Conservation (phyloP, 2,329 filamentous ascomycete species). For the Cadophora sp. region DNA sequence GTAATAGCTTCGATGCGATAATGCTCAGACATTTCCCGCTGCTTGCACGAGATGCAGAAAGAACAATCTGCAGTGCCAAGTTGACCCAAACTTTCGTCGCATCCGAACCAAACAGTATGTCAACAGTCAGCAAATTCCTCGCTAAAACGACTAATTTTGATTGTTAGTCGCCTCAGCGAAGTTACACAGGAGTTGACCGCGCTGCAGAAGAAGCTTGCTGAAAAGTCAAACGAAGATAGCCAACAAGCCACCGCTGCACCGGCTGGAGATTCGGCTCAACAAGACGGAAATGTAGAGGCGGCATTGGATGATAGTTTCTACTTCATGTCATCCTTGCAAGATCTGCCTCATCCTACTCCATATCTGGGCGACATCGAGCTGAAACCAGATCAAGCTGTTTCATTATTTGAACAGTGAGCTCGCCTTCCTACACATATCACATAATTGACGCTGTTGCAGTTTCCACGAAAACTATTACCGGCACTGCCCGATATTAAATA, state of each 20-base stretch:
- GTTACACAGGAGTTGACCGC: conserved; percentile 26
- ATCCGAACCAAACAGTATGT: conserved; percentile 23
- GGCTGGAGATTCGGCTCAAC: background rate
- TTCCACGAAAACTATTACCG: conserved; percentile 26
- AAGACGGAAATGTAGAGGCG: background rate
- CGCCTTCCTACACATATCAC: background rate
- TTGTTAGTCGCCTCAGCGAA: conserved; percentile 23
- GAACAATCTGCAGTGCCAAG: conserved; percentile 24
- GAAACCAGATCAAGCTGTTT: conserved; percentile 3
- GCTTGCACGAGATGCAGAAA: conserved; percentile 24
- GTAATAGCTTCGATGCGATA: conserved; percentile 24
- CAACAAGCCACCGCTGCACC: background rate
- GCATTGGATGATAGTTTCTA: background rate
- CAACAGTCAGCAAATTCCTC: background rate
- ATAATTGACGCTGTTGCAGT: background rate
- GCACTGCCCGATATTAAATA: conserved; percentile 27
- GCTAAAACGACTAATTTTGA: background rate
- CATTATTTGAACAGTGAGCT: conserved; percentile 12
- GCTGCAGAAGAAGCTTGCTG: conserved; percentile 20
- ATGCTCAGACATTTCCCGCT: conserved; percentile 23
- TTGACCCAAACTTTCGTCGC: conserved; percentile 25
- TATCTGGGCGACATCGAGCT: conserved; percentile 9
- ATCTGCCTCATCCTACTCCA: conserved; percentile 10
- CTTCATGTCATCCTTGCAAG: background rate
- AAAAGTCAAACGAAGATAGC: background rate